Evolutionary conservation across 2,329 filamentous ascomycete species (phyloP).

Genomic region (Penicillium brasilianum): DNA sequence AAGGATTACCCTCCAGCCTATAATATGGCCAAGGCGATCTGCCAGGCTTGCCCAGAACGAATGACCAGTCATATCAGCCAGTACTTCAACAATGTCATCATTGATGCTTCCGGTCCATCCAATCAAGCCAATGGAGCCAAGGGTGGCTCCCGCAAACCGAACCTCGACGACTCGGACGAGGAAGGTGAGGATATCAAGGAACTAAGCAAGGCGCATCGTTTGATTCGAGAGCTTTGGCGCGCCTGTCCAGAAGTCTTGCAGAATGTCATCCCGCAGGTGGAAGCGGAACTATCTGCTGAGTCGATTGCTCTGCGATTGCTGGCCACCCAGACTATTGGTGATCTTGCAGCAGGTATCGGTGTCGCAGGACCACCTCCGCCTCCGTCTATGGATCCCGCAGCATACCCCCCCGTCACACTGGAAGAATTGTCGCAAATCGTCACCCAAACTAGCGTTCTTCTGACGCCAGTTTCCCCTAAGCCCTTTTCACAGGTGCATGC

Average conservation of each 20-base stretch:
- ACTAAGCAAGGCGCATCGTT: conserved; percentile 82
- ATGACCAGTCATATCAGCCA: conserved; percentile 94
- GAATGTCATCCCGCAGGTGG: conserved; percentile 91
- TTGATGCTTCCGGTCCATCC: conserved; percentile 74
- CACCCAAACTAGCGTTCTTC: conserved; percentile 65
- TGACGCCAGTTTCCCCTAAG: conserved; percentile 82
- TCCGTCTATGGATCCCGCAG: conserved; percentile 75
- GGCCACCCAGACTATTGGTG: conserved; percentile 91
- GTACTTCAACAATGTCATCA: conserved; percentile 96
- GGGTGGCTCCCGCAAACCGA: conserved; percentile 49
- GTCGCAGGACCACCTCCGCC: conserved; percentile 81
- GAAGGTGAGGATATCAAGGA: conserved; percentile 86
- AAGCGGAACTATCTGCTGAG: conserved; percentile 89
- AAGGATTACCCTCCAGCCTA: conserved; percentile 93
- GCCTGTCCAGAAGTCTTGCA: conserved; percentile 85
- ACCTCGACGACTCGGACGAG: conserved; percentile 67
- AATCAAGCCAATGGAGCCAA: conserved; percentile 60
- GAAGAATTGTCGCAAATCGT: conserved; percentile 58
- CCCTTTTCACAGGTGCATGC: conserved; percentile 86
- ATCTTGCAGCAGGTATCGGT: conserved; percentile 92
- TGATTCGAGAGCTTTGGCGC: conserved; percentile 92
- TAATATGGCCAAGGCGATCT: conserved; percentile 94
- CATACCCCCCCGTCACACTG: conserved; percentile 70
- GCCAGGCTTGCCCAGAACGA: conserved; percentile 85
- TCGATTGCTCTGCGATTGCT: conserved; percentile 84